phyloP scores from a whole-genome alignment of 371 early-diverging fungal species.

The Vairimorpha apis region DNA sequence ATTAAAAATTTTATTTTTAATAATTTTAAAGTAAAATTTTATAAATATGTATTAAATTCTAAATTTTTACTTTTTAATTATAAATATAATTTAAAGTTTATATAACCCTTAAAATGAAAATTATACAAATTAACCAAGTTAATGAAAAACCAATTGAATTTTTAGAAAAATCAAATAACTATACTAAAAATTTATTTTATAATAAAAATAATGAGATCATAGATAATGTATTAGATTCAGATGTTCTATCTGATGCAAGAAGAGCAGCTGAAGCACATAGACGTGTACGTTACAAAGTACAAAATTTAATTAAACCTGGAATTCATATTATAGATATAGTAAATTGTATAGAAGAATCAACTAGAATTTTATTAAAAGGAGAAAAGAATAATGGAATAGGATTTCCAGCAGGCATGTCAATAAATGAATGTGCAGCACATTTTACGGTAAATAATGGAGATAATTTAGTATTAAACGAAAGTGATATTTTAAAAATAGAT shows the following conservation, averaged over 20 bases:
- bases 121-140: slow-evolving; percentile 17
- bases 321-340: slow-evolving; percentile 83
- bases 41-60: neutral
- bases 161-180: neutral
- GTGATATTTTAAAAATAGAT: slow-evolving; percentile 95
- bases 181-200: slow-evolving; percentile 13
- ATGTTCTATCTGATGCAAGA: slow-evolving; percentile 73
- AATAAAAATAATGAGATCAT: slow-evolving; percentile 11
- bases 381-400: slow-evolving; percentile 72
- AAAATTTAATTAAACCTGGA: slow-evolving; percentile 80
- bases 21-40: neutral
- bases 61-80: neutral
- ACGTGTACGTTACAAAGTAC: slow-evolving; percentile 73
- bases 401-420: slow-evolving; percentile 94
- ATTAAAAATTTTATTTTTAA: too few relatives aligned
- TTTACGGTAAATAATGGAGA: slow-evolving; percentile 95
- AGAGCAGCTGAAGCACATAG: slow-evolving; percentile 65
- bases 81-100: neutral
- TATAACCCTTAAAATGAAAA: slow-evolving; percentile 18
- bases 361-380: slow-evolving; percentile 77
- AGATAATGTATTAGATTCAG: slow-evolving; percentile 13
- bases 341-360: slow-evolving; percentile 85
- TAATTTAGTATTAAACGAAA: slow-evolving; percentile 72
- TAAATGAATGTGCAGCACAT: slow-evolving; percentile 97
- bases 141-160: slow-evolving; percentile 40